Evolutionary conservation across 495 filamentous ascomycete species (phyloP).

Genomic region (Arthonia radiata): DNA sequence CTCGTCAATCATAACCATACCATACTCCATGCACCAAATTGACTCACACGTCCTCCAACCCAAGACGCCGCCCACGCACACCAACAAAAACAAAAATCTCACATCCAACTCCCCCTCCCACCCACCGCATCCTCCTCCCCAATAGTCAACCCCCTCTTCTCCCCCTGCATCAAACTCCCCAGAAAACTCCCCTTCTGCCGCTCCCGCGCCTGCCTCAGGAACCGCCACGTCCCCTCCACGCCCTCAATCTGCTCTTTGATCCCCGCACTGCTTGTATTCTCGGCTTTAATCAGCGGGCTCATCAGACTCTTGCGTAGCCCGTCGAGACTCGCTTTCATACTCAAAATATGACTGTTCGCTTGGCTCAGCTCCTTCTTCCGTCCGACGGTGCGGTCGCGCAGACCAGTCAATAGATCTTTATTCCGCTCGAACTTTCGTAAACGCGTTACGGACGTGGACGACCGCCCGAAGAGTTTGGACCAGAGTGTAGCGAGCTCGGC

Average conservation of each 20-base stretch:
- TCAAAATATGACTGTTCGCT: constrained; percentile 54
- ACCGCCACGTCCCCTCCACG: constrained; percentile 49
- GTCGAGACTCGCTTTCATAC: constrained; percentile 62
- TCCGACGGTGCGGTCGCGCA: constrained; percentile 45
- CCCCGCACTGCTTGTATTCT: constrained; percentile 36
- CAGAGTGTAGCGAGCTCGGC: constrained; percentile 53
- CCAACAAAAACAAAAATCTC: no score
- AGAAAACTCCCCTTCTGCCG: constrained; percentile 62
- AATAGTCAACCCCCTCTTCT: no score
- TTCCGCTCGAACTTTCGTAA: constrained; percentile 80
- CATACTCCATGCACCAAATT: no score
- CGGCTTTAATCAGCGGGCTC: constrained; percentile 49
- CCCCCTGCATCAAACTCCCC: constrained; percentile 53
- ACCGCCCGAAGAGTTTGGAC: constrained; percentile 59
- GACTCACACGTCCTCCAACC: no score
- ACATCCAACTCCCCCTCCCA: no score
- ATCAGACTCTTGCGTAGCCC: constrained; percentile 51
- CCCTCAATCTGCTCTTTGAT: constrained; percentile 69
- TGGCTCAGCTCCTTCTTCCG: constrained; percentile 67
- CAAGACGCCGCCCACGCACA: no score
- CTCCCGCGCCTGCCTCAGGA: constrained; percentile 45
- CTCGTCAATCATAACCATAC: no score
- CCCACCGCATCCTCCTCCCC: no score
- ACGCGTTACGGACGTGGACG: constrained; percentile 36
- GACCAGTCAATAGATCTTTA: constrained; percentile 23